Base-by-base conservation (phyloP, 2,329 filamentous ascomycete species). In the Neofusicoccum parvum region DNA sequence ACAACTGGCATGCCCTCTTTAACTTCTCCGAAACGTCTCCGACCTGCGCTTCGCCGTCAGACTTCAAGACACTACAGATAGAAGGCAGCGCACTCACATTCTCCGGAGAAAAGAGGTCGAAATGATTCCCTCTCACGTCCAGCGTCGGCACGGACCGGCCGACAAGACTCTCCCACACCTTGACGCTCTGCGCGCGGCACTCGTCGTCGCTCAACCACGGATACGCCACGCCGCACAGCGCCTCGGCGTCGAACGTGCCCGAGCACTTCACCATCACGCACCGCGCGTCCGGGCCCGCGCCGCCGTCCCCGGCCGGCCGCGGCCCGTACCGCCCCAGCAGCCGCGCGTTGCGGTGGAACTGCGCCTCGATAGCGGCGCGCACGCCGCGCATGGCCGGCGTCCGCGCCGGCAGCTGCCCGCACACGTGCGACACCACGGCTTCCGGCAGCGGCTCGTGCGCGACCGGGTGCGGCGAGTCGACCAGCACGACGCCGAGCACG, bases 71-170 rank as follows among this genome's bases (percentile, higher is more conserved):
- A 23, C 23, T 23, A 23, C 23, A 23, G 23, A 23, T 23, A 23
- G 23, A 23, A 23, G 23, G 23, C 23, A 23, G 23, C 23, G n/a
- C n/a, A 53, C 60, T 65, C 27, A 64, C 62, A 15, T 56, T 54
- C 14, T 58, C 50, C 20, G 20, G 17, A 3, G 17, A 14, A 36
- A 64, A 64, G 1, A 56, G 20, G 23, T 56, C 41, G 12, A 76
- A 75, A 62, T 76, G 73, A 37, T 75, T 69, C n/a, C 73, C 73
- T 9, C 66, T 64, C 15, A 76, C 67, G 41, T 73, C 70, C 43
- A 75, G 23, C 36, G 72, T 69, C 0, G 69, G 67, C 3, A 76
- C 68, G 6, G 43, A 54, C 17, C 62, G 56, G 11, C 70, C 72
- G 5, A 73, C 37, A 7, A 75, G 36, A 3, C 65, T 45, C 46